Evolutionary conservation across 129 eudicot species (phyloP), one percentile per base, ranked within the genome.

Genomic region (Saposhnikovia divaricata): DNA sequence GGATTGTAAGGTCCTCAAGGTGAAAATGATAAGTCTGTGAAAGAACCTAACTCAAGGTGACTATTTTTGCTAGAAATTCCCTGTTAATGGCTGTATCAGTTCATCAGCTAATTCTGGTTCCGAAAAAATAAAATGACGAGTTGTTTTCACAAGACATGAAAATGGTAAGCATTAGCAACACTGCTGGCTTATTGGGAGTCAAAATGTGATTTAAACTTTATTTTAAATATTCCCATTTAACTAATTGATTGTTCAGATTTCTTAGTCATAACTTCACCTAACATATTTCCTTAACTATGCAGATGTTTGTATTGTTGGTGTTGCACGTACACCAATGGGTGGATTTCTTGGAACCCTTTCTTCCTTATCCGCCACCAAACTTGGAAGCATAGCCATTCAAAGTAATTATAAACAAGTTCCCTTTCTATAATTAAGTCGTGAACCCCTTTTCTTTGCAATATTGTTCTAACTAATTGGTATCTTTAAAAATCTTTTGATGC

Each of bases 271-370:
- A 74, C 40, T 74, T 75, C 55, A 21, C 16, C 42, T 16, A 37
- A 69, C 70, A 68, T 80, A 80, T 39, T 46, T 65, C 71, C 75
- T 83, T 83, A 34, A 57, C 34, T 80, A 70, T 19, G 78, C 80
- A 94, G 98, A 94, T 92, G 98, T 92, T 82, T 94, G 98, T 81
- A 87, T 94, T 61, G 98, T 94, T 81, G 98, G 98, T 87, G 97
- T 82, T 86, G 98, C 93, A 79, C 98, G 98, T 23, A 94, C 98
- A 61, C 98, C 98, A 55, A 93, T 94, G 88, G 98, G 98, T 77
- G 93, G 92, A 21, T 92, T 94, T 79, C 93, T 94, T 47, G 98
- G 98, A 77, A 81, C 94, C 43, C 91, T 94, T 84, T 94, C 98
- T 44, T 85, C 98, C 42, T 57, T 94, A 50, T 79, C 97, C 34